These are phyloP conservation scores for Wilcoxina mikolae DNA, from an alignment of 495 filamentous ascomycete species.

Conservation along the genomic window DNA sequence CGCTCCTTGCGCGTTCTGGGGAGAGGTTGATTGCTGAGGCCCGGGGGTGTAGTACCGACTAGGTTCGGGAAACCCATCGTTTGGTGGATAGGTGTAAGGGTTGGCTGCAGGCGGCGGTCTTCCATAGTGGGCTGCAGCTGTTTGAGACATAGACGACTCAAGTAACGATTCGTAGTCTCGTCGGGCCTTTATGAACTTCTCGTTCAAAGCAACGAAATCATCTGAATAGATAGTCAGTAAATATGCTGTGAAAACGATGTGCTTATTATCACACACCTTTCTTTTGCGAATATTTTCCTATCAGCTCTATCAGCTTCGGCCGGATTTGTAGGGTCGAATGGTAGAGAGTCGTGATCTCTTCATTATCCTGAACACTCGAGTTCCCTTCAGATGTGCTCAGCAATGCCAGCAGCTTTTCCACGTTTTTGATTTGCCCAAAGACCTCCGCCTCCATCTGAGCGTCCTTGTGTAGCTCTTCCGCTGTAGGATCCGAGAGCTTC, in stretches of 20 bases:
- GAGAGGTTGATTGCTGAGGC: constrained; percentile 28
- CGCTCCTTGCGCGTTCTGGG: constrained; percentile 23
- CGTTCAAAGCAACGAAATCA: constrained; percentile 94
- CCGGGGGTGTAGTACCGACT: constrained; percentile 30
- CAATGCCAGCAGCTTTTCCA: constrained; percentile 87
- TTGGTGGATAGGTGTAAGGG: constrained; percentile 46
- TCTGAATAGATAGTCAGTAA: constrained; percentile 43
- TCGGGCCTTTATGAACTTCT: constrained; percentile 97
- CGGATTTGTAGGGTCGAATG: constrained; percentile 87
- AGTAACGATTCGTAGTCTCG: constrained; percentile 92
- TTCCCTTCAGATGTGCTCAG: constrained; percentile 89
- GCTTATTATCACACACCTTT: constrained; percentile 53
- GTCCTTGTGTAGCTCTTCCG: constrained; percentile 86
- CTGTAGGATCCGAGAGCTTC: constrained; percentile 86
- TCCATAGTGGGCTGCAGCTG: constrained; percentile 57
- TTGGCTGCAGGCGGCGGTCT: constrained; percentile 41
- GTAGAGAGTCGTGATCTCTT: constrained; percentile 86
- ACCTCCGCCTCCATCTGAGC: constrained; percentile 96
- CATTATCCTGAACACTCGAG: constrained; percentile 71
- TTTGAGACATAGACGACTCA: constrained; percentile 87
- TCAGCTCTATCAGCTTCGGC: constrained; percentile 92
- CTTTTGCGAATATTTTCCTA: constrained; percentile 98
- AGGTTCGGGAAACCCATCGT: constrained; percentile 30
- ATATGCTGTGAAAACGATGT: not conserved
- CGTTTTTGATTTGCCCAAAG: constrained; percentile 96